These are phyloP conservation scores for Xylaria palmicola DNA, from an alignment of 495 filamentous ascomycete species.

Conservation along the genomic window DNA sequence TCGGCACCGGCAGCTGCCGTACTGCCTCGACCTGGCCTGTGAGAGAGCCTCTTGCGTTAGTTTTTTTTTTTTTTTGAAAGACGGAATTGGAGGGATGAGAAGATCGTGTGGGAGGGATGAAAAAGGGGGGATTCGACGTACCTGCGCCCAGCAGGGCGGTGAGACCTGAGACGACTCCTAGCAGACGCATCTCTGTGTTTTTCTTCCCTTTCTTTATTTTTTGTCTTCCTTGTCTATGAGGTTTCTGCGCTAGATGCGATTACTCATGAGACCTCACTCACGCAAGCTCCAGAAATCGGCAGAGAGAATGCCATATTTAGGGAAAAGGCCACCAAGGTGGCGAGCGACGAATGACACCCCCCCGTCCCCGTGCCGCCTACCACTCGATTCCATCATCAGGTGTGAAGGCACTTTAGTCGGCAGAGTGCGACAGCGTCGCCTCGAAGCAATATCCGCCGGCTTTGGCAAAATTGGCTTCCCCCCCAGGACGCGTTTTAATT, in stretches of 20 bases:
- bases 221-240: not conserved
- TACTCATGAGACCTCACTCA: not conserved
- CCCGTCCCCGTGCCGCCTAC: too few species aligned
- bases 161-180: conserved; percentile 14
- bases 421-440: not conserved
- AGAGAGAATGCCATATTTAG: conserved; percentile 10
- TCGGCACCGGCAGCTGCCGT: conserved; percentile 27
- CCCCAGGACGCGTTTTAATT: not conserved
- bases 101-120: not conserved
- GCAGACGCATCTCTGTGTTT: conserved; percentile 25
- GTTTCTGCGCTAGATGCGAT: not conserved
- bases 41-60: not conserved
- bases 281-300: not conserved
- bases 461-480: conserved; percentile 9
- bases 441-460: not conserved
- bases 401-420: conserved; percentile 15
- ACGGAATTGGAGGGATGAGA: too few species aligned
- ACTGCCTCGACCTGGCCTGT: conserved; percentile 3
- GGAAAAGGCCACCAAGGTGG: not conserved
- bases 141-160: conserved; percentile 29
- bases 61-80: too few species aligned
- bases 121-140: conserved; percentile 11
- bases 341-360: too few species aligned
- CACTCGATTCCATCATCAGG: not conserved
- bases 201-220: not conserved